Base-by-base conservation (phyloP, 805 yeast species). In the Candida ascalaphidarum region DNA sequence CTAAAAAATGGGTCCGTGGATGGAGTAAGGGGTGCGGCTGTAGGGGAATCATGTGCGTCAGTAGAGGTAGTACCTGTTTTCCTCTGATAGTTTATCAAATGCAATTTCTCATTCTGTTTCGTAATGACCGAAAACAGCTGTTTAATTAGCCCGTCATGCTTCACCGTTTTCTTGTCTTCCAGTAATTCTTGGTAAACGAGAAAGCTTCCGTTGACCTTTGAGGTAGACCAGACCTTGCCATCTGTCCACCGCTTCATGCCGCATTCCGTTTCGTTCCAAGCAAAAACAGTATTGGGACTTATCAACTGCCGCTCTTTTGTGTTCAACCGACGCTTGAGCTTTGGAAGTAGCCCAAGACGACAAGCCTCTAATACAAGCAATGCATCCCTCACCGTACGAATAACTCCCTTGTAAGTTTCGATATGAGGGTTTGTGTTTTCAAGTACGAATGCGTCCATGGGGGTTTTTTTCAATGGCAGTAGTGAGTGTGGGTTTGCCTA, bases 181-280 rank as follows among this genome's bases (percentile, higher is more conserved):
- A n/a, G n/a, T 61, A 77, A 67, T 45, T 80, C 85, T 29, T 71
- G 65, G 48, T 78, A 78, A 3, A 73, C 68, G 17, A 78, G 52
- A 42, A 78, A 78, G 2, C 70, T 62, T 4, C 82, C 81, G 4
- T 67, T 64, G 1, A 81, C 85, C 33, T 85, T 62, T 1, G 81
- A 73, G 2, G 86, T 82, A 33, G 74, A 64, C 88, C 89, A 80
- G 19, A 68, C 63, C 36, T 70, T 68, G 12, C 88, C 84, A 43
- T 80, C 89, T 1, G 88, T 80, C 88, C 89, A 80, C 17, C 88
- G 55, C 36, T 74, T 68, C 75, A 81, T 77, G 11, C 76, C 80
- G 23, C 82, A 74, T 39, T 73, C 77, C 10, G 65, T 58, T 46
- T 80, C 88, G 46, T 74, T 78, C 86, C 86, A 80, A 7, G 78